Base-by-base conservation (phyloP, 176 grass and related monocot species). In the Ampelocalamus luodianensis region DNA sequence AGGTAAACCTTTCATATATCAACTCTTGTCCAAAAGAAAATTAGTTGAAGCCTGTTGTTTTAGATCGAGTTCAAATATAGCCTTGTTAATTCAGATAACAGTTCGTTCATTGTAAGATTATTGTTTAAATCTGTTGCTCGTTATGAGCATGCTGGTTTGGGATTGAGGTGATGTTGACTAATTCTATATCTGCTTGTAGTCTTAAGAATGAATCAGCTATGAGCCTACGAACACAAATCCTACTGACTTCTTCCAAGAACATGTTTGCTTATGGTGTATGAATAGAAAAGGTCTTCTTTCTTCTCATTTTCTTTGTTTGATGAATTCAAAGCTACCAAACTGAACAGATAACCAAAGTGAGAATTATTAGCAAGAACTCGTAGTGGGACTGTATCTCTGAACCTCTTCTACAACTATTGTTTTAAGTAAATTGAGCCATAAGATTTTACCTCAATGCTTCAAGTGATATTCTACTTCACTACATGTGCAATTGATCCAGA, bases 1-100 rank as follows among this genome's bases (percentile, higher is more conserved):
- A 27, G 62, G 49, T 61, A 65, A 71, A 86, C 23, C 84, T 73
- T 81, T 59, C 12, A 68, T 73, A 63, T 68, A 46, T 68, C 85
- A 83, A n/a, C 20, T 79, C 60, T 56, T 87, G 34, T 83, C 84
- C 50, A 61, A 43, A 13, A 72, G 26, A 66, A 58, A 61, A 18
- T 67, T 5, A 51, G 51, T 9, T 74, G 60, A 62, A 10, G 54
- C 40, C 55, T 67, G 11, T 76, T 59, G 15, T 81, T 81, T 81
- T 76, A 23, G 26, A 36, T 54, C 51, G 20, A 71, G 40, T 45
- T 71, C 73, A 65, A 67, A 38, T 59, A 44, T 46, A 65, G 48
- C 13, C 17, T 78, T 78, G 10, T 78, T 9, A 69, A 62, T 56
- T 65, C 10, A 48, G 24, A 55, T 14, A 66, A 32, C 80, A 59